These are phyloP conservation scores for Talaromyces atroroseus DNA, from an alignment of 2,329 filamentous ascomycete species.

Conservation along the genomic window DNA sequence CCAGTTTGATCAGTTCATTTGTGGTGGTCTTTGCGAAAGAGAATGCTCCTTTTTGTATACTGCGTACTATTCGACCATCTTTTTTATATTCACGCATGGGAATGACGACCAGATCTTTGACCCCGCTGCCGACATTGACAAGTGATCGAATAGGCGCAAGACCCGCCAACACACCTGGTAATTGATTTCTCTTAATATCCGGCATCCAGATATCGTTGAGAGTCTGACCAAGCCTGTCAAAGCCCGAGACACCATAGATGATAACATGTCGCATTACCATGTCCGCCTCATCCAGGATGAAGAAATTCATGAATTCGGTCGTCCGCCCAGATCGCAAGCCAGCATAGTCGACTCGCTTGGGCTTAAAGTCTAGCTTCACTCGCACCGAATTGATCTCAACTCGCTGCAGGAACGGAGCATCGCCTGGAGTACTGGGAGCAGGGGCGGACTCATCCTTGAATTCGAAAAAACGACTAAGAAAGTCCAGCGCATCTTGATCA, in stretches of 20 bases:
- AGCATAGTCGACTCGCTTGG: slow-evolving; percentile 93
- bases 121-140: slow-evolving; percentile 83
- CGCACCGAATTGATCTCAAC: slow-evolving; percentile 79
- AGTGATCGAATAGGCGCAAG: slow-evolving; percentile 84
- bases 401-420: slow-evolving; percentile 81
- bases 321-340: slow-evolving; percentile 89
- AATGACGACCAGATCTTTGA: slow-evolving; percentile 80
- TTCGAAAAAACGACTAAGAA: slow-evolving; percentile 94
- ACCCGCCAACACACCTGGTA: slow-evolving; percentile 81
- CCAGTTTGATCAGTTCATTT: slow-evolving; percentile 87
- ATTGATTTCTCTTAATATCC: slow-evolving; percentile 82
- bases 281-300: slow-evolving; percentile 82
- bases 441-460: slow-evolving; percentile 73
- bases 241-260: slow-evolving; percentile 84
- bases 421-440: slow-evolving; percentile 56
- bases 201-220: slow-evolving; percentile 97
- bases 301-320: slow-evolving; percentile 98
- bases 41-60: slow-evolving; percentile 81
- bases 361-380: slow-evolving; percentile 92
- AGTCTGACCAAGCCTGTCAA: slow-evolving; percentile 81
- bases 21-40: slow-evolving; percentile 92
- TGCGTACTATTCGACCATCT: slow-evolving; percentile 85
- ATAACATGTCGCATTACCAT: slow-evolving; percentile 85
- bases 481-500: slow-evolving; percentile 94
- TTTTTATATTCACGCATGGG: slow-evolving; percentile 90